Conservation (phyloP, 169 alveolate species). For the Plasmodium gonderi region DNA sequence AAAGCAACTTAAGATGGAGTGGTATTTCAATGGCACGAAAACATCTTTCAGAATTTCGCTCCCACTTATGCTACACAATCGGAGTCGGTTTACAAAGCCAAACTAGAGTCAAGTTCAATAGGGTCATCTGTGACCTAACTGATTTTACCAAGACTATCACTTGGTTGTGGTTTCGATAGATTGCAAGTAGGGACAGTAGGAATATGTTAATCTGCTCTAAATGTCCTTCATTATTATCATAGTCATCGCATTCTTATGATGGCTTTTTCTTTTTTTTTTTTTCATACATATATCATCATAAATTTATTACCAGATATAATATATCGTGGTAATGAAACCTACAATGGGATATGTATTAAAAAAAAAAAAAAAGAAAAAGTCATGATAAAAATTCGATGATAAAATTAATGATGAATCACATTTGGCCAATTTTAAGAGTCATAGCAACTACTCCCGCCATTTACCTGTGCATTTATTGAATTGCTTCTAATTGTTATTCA, state of each 20-base stretch:
- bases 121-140: conserved; percentile 95
- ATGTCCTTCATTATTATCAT: conserved; percentile 87
- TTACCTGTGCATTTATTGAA: conserved; percentile 94
- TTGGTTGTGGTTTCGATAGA: conserved; percentile 96
- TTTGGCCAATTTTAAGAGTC: conserved; percentile 93
- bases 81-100: conserved; percentile 92
- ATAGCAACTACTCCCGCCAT: conserved; percentile 93
- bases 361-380: too few species aligned
- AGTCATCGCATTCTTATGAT: too few species aligned
- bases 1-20: conserved; percentile 89
- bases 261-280: too few species aligned
- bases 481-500: conserved; percentile 92
- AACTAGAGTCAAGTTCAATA: conserved; percentile 95
- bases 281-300: too few species aligned
- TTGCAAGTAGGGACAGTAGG: conserved; percentile 94
- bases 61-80: conserved; percentile 93
- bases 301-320: too few species aligned
- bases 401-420: conserved; percentile 93
- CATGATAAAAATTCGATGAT: not conserved
- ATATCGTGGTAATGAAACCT: too few species aligned
- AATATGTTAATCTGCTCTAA: conserved; percentile 91
- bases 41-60: conserved; percentile 71
- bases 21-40: conserved; percentile 90
- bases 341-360: too few species aligned
- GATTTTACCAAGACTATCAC: conserved; percentile 95